Percentiles rank a stretch among this genome's conserved stretches.
These are phyloP conservation scores for Debaryomyces sp. DNA, from an alignment of 1,139 yeast species.

Conservation along the genomic window DNA sequence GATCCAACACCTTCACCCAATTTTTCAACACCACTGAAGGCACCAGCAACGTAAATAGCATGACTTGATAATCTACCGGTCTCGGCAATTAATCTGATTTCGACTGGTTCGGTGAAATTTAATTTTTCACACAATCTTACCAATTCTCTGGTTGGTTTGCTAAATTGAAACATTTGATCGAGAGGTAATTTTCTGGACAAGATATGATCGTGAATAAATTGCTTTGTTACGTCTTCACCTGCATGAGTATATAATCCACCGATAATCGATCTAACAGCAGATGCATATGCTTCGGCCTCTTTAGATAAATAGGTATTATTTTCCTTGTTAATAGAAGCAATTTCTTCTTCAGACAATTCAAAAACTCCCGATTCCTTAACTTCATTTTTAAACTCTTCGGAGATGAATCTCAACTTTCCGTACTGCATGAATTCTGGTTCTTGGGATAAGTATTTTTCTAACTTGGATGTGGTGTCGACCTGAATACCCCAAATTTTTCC, in stretches of 20 bases:
- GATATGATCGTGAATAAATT: conserved; percentile 71
- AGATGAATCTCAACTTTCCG: conserved; percentile 64
- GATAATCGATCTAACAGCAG: conserved; percentile 69
- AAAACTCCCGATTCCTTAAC: conserved; percentile 54
- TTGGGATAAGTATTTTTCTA: conserved; percentile 69
- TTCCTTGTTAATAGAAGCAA: conserved; percentile 19
- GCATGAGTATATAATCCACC: conserved; percentile 71
- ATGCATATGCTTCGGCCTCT: conserved; percentile 48
- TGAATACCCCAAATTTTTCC: conserved; percentile 91
- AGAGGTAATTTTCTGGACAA: conserved; percentile 79
- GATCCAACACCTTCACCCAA: conserved; percentile 96
- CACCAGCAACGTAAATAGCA: conserved; percentile 91
- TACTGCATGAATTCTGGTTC: conserved; percentile 65
- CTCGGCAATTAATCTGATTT: conserved; percentile 81
- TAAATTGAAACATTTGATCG: conserved; percentile 73
- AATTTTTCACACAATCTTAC: conserved; percentile 78
- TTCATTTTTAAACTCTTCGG: conserved; percentile 34
- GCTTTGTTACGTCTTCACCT: conserved; percentile 62
- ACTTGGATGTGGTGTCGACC: conserved; percentile 62
- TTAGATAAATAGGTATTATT: conserved; percentile 28
- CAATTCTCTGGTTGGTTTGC: conserved; percentile 84
- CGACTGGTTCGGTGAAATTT: conserved; percentile 72
- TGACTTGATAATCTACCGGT: conserved; percentile 86
- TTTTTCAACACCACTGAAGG: conserved; percentile 78
- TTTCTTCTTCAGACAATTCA: conserved; percentile 43